These are phyloP conservation scores for Eimeria zaria DNA, from an alignment of 169 alveolate genomes.

Conservation along the genomic window DNA sequence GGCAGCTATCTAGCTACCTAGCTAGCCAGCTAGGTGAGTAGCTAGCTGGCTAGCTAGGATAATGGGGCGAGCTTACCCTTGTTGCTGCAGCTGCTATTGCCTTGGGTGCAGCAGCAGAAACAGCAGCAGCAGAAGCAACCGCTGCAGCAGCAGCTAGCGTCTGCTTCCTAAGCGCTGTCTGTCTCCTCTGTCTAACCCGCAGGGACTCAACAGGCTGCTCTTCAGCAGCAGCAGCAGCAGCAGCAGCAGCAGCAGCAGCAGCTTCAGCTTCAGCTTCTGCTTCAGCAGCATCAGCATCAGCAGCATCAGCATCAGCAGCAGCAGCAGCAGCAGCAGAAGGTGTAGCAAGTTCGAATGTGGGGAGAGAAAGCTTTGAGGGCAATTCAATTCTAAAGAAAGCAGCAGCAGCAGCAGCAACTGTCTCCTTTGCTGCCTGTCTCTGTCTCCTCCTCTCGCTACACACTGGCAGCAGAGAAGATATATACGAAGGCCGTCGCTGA, in stretches of 20 bases:
- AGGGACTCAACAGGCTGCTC: background rate
- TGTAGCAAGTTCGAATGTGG: background rate
- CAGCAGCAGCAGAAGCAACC: too few relatives aligned
- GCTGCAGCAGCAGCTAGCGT: too few relatives aligned
- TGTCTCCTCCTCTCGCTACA: background rate
- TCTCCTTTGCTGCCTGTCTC: background rate
- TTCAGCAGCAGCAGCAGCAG: constrained; percentile 39
- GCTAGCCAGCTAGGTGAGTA: background rate
- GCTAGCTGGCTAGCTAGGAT: background rate
- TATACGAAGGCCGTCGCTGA: constrained; percentile 8
- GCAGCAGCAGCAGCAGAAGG: background rate
- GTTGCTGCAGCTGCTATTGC: too few relatives aligned
- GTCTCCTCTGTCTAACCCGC: background rate
- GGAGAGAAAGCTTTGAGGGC: background rate
- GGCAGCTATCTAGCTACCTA: too few relatives aligned
- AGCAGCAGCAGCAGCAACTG: background rate
- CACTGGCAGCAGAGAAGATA: background rate
- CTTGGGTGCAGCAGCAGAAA: too few relatives aligned
- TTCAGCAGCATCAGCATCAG: background rate
- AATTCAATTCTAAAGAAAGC: background rate
- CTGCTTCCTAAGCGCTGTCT: too few relatives aligned
- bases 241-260: constrained; percentile 56
- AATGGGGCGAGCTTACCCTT: too few relatives aligned
- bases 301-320: background rate
- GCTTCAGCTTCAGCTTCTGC: constrained; percentile 10